phyloP scores from a whole-genome alignment of 2,329 filamentous ascomycete genomes.

The Fusarium guadeloupense region DNA sequence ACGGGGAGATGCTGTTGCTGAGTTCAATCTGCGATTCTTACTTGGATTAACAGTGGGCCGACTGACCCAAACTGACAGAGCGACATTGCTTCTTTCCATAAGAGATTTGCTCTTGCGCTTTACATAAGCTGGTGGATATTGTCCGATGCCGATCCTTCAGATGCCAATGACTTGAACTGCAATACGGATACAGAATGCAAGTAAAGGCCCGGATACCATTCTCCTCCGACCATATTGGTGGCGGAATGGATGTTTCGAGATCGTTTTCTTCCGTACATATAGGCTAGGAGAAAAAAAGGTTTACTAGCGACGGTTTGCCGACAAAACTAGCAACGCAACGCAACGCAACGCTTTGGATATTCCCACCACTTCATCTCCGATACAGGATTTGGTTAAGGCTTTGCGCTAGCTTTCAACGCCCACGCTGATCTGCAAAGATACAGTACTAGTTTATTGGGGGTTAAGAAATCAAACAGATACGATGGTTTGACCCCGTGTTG shows the following conservation, averaged over 20 bases:
- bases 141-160: not conserved
- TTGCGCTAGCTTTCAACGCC: conserved; percentile 12
- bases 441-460: conserved; percentile 1
- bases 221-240: not conserved
- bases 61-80: not conserved
- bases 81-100: not conserved
- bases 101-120: not conserved
- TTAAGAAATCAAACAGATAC: conserved; percentile 1
- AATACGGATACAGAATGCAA: not conserved
- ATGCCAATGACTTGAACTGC: not conserved
- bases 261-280: not conserved
- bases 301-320: conserved; percentile 24
- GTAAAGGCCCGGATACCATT: not conserved
- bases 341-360: conserved; percentile 3
- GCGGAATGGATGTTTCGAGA: not conserved
- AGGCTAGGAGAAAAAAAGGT: conserved; percentile 11
- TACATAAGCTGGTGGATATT: not conserved
- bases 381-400: conserved; percentile 6
- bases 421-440: conserved; percentile 6
- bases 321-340: conserved; percentile 13
- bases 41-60: not conserved
- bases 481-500: conserved; percentile 24
- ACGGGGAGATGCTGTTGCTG: not conserved
- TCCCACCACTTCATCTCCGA: conserved; percentile 17
- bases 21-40: not conserved